A percentile compares a stretch with the other conserved stretches of the same genome.
Evolutionary conservation across 2,329 filamentous ascomycete species (phyloP).

Genomic region (Sphaerulina vaccinii): DNA sequence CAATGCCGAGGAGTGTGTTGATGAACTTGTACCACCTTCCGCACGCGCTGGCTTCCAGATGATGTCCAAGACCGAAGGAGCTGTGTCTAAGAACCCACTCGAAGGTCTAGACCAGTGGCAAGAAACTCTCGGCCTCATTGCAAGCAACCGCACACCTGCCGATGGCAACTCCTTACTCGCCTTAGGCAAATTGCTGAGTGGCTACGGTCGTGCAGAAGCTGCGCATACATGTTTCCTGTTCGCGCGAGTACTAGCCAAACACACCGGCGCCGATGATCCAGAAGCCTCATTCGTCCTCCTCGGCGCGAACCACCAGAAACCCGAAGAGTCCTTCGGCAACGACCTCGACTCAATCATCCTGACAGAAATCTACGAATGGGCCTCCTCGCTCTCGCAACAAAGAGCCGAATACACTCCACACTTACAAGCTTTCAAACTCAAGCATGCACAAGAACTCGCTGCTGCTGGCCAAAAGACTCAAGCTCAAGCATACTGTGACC

Average conservation of each 20-base stretch:
- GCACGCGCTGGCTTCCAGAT: constrained; percentile 90
- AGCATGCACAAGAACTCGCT: constrained; percentile 79
- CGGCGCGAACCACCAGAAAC: constrained; percentile 70
- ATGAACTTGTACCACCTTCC: constrained; percentile 90
- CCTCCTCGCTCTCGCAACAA: constrained; percentile 64
- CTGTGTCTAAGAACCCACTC: constrained; percentile 67
- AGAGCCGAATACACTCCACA: constrained; percentile 62
- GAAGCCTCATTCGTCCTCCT: constrained; percentile 77
- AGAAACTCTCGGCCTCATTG: constrained; percentile 79
- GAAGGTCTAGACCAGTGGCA: constrained; percentile 91
- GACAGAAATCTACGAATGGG: constrained; percentile 96
- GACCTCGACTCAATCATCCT: constrained; percentile 86
- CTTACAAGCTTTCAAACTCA: constrained; percentile 84
- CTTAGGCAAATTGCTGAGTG: constrained; percentile 75
- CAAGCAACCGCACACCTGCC: constrained; percentile 81
- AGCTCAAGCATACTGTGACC: constrained; percentile 87
- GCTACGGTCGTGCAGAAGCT: constrained; percentile 86
- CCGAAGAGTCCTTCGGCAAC: constrained; percentile 68
- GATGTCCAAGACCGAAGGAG: constrained; percentile 69
- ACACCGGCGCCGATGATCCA: constrained; percentile 81
- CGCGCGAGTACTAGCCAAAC: constrained; percentile 66
- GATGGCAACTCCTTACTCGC: constrained; percentile 76
- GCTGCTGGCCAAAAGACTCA: constrained; percentile 80
- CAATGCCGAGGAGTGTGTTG: constrained; percentile 89
- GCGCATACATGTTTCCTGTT: constrained; percentile 94